Evolutionary conservation across 2,329 filamentous ascomycete species (phyloP).

Genomic region (Diaporthe sp.): DNA sequence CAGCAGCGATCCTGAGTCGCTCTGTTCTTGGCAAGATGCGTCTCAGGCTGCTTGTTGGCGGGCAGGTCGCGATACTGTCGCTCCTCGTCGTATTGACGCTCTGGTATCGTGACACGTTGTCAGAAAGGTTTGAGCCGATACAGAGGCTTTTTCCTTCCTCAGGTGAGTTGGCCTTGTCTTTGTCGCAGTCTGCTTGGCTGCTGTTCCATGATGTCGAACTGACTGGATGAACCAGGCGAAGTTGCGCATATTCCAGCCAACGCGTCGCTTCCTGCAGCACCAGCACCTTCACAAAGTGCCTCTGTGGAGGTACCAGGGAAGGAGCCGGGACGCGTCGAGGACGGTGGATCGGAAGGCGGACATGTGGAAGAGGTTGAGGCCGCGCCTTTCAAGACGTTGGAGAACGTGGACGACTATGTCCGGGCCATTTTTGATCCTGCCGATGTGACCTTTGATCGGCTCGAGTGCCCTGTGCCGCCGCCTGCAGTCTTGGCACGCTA

Average conservation of each 20-base stretch:
- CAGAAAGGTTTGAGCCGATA: slow-evolving; percentile 1
- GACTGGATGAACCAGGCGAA: neutral
- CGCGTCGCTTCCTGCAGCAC: neutral
- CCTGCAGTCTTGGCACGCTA: slow-evolving; percentile 30
- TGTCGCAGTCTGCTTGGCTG: neutral
- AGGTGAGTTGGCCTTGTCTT: neutral
- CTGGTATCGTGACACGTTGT: slow-evolving; percentile 14
- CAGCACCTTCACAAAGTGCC: neutral
- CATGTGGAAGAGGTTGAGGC: neutral
- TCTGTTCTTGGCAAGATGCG: slow-evolving; percentile 12
- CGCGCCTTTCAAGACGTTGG: neutral
- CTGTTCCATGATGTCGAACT: neutral
- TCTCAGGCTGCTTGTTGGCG: neutral
- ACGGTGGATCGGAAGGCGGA: neutral
- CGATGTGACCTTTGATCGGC: slow-evolving; percentile 30
- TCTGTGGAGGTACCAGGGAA: neutral
- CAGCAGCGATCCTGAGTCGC: neutral
- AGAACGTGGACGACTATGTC: slow-evolving; percentile 1
- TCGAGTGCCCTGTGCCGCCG: slow-evolving; percentile 32
- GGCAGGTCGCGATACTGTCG: slow-evolving; percentile 6
- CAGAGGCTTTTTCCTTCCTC: slow-evolving; percentile 2
- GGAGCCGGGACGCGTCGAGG: neutral
- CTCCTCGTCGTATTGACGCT: slow-evolving; percentile 8
- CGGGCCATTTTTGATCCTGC: slow-evolving; percentile 31
- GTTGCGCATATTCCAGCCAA: neutral